Conservation (phyloP, 148 eudicot genomes). For the Persicaria tinctoria region DNA sequence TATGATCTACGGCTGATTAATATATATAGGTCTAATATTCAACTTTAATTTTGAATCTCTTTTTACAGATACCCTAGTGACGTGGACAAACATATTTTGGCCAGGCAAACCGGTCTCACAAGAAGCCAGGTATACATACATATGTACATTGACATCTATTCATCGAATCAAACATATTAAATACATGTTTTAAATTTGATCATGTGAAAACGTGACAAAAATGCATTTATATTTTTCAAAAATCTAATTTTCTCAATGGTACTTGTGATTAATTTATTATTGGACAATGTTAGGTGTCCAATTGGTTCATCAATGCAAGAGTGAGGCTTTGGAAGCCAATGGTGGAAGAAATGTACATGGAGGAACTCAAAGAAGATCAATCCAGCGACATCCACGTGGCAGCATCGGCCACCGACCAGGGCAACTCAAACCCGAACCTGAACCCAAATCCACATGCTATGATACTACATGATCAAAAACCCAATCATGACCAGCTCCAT, state of each 20-base stretch:
- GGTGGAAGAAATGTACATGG: slow-evolving; percentile 95
- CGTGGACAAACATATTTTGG: slow-evolving; percentile 93
- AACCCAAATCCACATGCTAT: not conserved
- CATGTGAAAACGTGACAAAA: not conserved
- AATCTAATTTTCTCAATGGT: not conserved
- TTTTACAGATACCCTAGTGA: slow-evolving; percentile 91
- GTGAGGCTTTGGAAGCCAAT: slow-evolving; percentile 94
- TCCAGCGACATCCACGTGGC: slow-evolving; percentile 11
- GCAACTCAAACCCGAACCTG: not conserved
- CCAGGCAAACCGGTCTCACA: slow-evolving; percentile 93
- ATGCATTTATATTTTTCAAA: not conserved
- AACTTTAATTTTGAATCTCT: not conserved
- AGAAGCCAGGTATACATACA: slow-evolving; percentile 80
- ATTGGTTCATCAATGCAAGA: slow-evolving; percentile 95
- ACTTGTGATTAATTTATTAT: not conserved
- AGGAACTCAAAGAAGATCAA: slow-evolving; percentile 58
- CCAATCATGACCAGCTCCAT: not conserved
- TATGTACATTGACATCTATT: slow-evolving; percentile 7
- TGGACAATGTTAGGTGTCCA: slow-evolving; percentile 48
- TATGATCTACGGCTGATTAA: not conserved
- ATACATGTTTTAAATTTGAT: not conserved
- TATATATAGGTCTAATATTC: not conserved
- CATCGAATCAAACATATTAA: not conserved
- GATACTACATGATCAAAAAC: not conserved
- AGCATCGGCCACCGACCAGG: not conserved